These are phyloP conservation scores for Nemophila menziesii DNA, from an alignment of 257 asterid species.

Conservation along the genomic window DNA sequence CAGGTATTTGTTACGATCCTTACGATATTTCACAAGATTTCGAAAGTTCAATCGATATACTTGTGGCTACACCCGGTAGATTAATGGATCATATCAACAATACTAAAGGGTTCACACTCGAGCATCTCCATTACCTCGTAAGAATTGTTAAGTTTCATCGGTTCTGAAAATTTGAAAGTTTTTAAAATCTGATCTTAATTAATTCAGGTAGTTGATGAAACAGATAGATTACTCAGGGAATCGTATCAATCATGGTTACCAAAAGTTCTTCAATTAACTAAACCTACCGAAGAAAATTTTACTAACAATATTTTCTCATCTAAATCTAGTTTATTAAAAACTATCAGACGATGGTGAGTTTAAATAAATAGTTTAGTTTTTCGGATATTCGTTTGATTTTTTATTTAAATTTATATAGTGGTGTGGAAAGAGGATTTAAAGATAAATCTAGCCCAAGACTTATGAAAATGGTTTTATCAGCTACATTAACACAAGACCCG, in stretches of 20 bases:
- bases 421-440: constrained; percentile 74
- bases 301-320: constrained; percentile 16
- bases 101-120: constrained; percentile 82
- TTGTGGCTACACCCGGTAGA: constrained; percentile 95
- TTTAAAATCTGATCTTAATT: background rate
- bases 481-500: constrained; percentile 93
- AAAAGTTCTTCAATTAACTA: constrained; percentile 51
- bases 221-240: constrained; percentile 85
- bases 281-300: constrained; percentile 23
- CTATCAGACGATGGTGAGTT: constrained; percentile 68
- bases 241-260: constrained; percentile 94
- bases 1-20: constrained; percentile 33
- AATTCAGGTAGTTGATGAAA: constrained; percentile 81
- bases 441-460: constrained; percentile 66
- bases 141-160: constrained; percentile 13
- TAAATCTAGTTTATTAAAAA: constrained; percentile 49
- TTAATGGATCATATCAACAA: constrained; percentile 83
- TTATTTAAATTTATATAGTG: constrained; percentile 31
- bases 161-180: background rate
- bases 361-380: constrained; percentile 9
- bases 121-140: constrained; percentile 87
- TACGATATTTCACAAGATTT: constrained; percentile 34
- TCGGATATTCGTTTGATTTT: background rate
- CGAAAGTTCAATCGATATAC: constrained; percentile 75
- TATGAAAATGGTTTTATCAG: constrained; percentile 77